Evolutionary conservation across 306 rosid species (phyloP), one percentile per base, ranked within the genome.

Genomic region (Medicago lupulina): DNA sequence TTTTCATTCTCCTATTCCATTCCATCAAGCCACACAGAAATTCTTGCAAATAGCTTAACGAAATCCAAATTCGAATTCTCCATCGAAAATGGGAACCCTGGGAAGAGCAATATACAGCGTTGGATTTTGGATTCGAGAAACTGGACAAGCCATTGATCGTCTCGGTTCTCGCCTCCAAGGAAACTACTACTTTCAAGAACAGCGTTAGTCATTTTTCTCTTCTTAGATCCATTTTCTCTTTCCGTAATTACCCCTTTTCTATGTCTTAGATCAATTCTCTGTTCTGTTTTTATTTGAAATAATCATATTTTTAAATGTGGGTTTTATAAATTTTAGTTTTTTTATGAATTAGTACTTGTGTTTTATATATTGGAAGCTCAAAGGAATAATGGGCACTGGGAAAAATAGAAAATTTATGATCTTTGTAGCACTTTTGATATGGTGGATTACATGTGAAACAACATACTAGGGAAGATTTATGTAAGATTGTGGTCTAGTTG

Each of bases 121-220:
- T 18, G 97, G 97, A 65, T 86, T 86, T 78, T 92, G 90, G 97
- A 92, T 92, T 87, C 88, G 96, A 12, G 91, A 89, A 84, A 88
- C 97, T 2, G 97, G 97, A 9, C 96, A 89, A 68, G 96, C 93
- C 82, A 82, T 92, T 66, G 96, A 92, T 84, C 97, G 96, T 14
- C 90, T 92, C 39, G 97, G 97, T 41, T 86, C 84, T 50, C 90
- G 93, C 84, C 91, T 92, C 49, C 96, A 92, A 47, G 97, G 97
- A 15, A 76, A 43, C 63, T 92, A 92, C 91, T 83, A 68, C 82
- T 83, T 91, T 84, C 89, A 91, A 49, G 97, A 91, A 76, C 97
- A 91, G 78, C 86, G 97, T 89, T 74, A 78, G 85, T 53, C 67
- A 11, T 9, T 23, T 11, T 46, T 11, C 16, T 23, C 64, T 58